Conservation (phyloP, 2,329 filamentous ascomycete species). For the Catunica adiposa region DNA sequence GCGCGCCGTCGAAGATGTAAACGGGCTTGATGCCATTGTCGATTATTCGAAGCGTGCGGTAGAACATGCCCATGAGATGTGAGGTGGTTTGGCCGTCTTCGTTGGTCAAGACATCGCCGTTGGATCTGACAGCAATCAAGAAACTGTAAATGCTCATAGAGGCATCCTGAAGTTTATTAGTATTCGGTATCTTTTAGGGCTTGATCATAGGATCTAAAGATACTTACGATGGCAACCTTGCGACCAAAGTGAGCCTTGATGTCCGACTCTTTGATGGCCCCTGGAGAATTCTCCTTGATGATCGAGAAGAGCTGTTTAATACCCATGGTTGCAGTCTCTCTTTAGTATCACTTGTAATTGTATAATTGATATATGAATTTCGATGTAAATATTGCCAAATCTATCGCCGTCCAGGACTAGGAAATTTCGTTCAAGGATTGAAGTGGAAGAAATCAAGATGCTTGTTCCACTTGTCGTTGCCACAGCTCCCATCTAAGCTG, state of each 20-base stretch:
- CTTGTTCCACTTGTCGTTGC: background rate
- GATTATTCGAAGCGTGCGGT: constrained; percentile 92
- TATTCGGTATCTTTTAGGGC: background rate
- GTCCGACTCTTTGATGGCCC: constrained; percentile 86
- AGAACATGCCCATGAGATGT: constrained; percentile 98
- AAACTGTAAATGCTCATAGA: constrained; percentile 99
- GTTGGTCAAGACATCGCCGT: constrained; percentile 89
- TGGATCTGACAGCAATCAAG: constrained; percentile 89
- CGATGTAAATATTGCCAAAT: background rate
- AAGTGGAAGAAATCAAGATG: background rate
- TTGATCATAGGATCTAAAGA: constrained; percentile 11
- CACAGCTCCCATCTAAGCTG: background rate
- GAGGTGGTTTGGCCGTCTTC: constrained; percentile 94
- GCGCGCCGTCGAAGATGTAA: constrained; percentile 94
- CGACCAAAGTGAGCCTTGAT: constrained; percentile 98
- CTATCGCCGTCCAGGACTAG: background rate
- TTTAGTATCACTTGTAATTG: background rate
- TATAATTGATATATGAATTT: background rate
- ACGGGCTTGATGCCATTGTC: constrained; percentile 98
- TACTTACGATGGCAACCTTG: constrained; percentile 85
- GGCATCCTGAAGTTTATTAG: constrained; percentile 35
- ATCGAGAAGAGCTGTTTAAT: constrained; percentile 63
- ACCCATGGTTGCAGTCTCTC: constrained; percentile 30
- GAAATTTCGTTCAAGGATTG: background rate
- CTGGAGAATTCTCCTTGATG: constrained; percentile 85